Percentiles rank a stretch among this genome's conserved stretches.
Conservation (phyloP, 257 asterid species). For the Salvia rosmarinus region DNA sequence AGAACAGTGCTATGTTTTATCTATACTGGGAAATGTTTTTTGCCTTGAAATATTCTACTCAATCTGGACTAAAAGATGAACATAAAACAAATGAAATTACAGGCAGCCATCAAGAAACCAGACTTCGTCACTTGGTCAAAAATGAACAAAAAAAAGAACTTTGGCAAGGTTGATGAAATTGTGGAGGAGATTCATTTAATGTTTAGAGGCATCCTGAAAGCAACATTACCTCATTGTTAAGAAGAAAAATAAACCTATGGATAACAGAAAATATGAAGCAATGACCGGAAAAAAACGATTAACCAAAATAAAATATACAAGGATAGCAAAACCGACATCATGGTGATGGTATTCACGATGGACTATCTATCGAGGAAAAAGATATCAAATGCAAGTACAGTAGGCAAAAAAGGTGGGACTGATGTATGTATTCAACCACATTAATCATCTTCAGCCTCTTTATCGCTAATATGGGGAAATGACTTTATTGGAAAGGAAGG, state of each 20-base stretch:
- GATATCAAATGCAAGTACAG: constrained; percentile 42
- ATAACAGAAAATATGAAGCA: not conserved
- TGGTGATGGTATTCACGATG: constrained; percentile 23
- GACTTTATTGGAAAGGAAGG: no score
- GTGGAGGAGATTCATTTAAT: constrained; percentile 34
- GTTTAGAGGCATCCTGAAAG: constrained; percentile 34
- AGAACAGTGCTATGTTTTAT: not conserved
- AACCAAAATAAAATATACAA: not conserved
- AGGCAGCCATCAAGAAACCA: constrained; percentile 37
- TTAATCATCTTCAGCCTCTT: constrained; percentile 41
- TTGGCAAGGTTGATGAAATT: constrained; percentile 36
- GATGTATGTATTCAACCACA: constrained; percentile 47
- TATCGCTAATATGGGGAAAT: constrained; percentile 37
- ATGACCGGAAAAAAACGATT: not conserved
- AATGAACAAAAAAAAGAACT: constrained; percentile 28
- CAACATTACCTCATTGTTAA: constrained; percentile 25
- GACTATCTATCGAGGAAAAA: constrained; percentile 34
- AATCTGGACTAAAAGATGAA: constrained; percentile 19
- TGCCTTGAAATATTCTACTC: constrained; percentile 16
- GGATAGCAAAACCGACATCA: constrained; percentile 22
- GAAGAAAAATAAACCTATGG: not conserved
- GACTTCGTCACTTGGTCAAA: constrained; percentile 43
- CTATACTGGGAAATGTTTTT: constrained; percentile 1
- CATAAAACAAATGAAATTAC: constrained; percentile 39
- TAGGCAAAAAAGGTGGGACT: constrained; percentile 38